A percentile compares a stretch with the other conserved stretches of the same genome.
Evolutionary conservation across 495 filamentous ascomycete species (phyloP).

Genomic region (Lineolata rhizophorae): DNA sequence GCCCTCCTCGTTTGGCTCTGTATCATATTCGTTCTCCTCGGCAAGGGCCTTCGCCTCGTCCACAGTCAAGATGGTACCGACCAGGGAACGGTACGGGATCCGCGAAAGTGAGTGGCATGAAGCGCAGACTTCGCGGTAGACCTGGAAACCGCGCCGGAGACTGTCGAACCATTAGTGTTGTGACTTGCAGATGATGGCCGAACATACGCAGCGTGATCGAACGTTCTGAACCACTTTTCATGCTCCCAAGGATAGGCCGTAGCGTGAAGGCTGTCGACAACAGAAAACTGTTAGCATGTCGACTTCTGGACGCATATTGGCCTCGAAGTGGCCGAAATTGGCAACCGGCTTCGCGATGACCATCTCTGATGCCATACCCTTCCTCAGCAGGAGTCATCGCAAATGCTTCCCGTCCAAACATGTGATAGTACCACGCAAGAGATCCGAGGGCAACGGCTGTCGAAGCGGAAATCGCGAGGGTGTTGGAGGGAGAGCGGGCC

Average conservation of each 20-base stretch:
- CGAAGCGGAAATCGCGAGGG: too few relatives aligned
- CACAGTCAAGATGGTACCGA: slow-evolving; percentile 80
- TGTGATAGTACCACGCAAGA: slow-evolving; percentile 85
- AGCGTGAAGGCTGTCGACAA: slow-evolving; percentile 52
- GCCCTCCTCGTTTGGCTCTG: slow-evolving; percentile 92
- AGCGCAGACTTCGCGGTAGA: slow-evolving; percentile 97
- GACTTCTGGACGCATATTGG: slow-evolving; percentile 1
- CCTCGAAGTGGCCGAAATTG: slow-evolving; percentile 4
- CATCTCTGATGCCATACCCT: slow-evolving; percentile 44
- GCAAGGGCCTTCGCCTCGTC: slow-evolving; percentile 94
- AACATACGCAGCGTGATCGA: slow-evolving; percentile 85
- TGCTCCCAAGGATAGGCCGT: slow-evolving; percentile 94
- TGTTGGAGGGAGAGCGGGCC: too few relatives aligned
- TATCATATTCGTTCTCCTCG: slow-evolving; percentile 96
- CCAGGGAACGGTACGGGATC: slow-evolving; percentile 80
- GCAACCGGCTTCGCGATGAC: slow-evolving; percentile 4
- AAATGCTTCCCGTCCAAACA: slow-evolving; percentile 69
- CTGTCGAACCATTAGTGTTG: slow-evolving; percentile 28
- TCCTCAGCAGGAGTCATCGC: slow-evolving; percentile 90
- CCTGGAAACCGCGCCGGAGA: slow-evolving; percentile 97
- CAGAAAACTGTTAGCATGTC: slow-evolving; percentile 4
- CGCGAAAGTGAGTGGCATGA: slow-evolving; percentile 91
- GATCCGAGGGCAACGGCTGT: slow-evolving; percentile 71
- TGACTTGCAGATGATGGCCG: too few relatives aligned
- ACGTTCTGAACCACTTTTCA: slow-evolving; percentile 71